A percentile compares a stretch with the other conserved stretches of the same genome.
These are phyloP conservation scores for Chlorella sp. DNA, from an alignment of 139 green algal species.

Conservation along the genomic window DNA sequence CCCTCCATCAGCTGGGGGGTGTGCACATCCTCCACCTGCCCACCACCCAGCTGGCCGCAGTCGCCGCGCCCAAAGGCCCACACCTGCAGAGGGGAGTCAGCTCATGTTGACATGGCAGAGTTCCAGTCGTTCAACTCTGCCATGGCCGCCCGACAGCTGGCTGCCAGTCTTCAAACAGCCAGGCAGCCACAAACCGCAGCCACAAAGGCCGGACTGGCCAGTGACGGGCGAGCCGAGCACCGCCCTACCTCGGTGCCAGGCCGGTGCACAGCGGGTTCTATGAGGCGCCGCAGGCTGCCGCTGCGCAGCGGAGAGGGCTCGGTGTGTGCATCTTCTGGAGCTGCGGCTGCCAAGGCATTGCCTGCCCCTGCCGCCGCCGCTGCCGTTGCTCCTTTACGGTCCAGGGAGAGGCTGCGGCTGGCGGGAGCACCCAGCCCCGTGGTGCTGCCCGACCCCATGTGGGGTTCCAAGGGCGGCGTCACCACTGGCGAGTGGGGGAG, in stretches of 20 bases:
- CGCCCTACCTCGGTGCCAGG: background rate
- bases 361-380: too few species aligned
- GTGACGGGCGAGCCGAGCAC: too few species aligned
- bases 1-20: conserved; percentile 36
- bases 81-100: conserved; percentile 12
- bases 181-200: background rate
- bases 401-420: too few species aligned
- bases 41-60: conserved; percentile 55
- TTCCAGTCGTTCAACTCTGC: too few species aligned
- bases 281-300: background rate
- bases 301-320: background rate
- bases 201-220: background rate
- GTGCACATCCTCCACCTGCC: background rate
- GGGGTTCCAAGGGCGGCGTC: background rate
- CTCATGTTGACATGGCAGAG: background rate
- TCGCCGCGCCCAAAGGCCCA: conserved; percentile 59
- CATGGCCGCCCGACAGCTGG: too few species aligned
- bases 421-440: too few species aligned
- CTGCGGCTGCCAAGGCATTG: background rate
- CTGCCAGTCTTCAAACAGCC: too few species aligned
- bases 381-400: background rate
- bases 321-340: background rate
- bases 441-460: too few species aligned
- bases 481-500: conserved; percentile 15
- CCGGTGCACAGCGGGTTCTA: background rate